Conservation (phyloP, 345 rosid species). For the Acer campestre region DNA sequence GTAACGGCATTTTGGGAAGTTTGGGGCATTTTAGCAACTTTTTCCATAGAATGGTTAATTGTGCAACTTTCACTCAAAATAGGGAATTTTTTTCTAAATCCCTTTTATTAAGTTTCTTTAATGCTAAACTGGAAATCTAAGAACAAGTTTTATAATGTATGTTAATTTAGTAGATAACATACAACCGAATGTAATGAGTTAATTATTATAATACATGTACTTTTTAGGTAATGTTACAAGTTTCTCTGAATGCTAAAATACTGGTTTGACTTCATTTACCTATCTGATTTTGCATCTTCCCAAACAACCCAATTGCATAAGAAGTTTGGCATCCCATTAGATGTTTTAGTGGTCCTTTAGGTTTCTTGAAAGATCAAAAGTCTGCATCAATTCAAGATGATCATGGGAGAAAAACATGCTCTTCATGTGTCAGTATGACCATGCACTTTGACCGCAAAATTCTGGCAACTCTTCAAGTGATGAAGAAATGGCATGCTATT, state of each 20-base stretch:
- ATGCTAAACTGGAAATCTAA: background rate
- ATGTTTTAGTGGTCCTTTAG: background rate
- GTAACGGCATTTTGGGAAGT: no score
- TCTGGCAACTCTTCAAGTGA: background rate
- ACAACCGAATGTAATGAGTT: background rate
- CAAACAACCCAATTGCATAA: background rate
- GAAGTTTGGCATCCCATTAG: background rate
- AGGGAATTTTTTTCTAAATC: no score
- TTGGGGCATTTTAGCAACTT: no score
- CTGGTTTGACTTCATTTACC: background rate
- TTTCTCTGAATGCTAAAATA: background rate
- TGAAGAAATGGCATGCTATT: slow-evolving; percentile 14
- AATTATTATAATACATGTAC: no score
- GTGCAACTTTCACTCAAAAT: no score
- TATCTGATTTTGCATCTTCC: background rate
- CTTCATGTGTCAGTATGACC: slow-evolving; percentile 5
- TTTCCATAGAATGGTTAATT: no score
- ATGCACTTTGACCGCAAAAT: background rate
- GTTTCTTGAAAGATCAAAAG: background rate
- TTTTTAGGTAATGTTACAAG: background rate
- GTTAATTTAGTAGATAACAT: background rate
- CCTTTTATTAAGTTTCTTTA: background rate
- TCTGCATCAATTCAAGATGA: background rate
- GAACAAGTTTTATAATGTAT: background rate
- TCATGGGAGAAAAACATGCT: slow-evolving; percentile 9